A percentile compares a stretch with the other conserved stretches of the same genome.
Conservation (phyloP, 768 basidiomycete species). For the Cyclocybe aegerita region DNA sequence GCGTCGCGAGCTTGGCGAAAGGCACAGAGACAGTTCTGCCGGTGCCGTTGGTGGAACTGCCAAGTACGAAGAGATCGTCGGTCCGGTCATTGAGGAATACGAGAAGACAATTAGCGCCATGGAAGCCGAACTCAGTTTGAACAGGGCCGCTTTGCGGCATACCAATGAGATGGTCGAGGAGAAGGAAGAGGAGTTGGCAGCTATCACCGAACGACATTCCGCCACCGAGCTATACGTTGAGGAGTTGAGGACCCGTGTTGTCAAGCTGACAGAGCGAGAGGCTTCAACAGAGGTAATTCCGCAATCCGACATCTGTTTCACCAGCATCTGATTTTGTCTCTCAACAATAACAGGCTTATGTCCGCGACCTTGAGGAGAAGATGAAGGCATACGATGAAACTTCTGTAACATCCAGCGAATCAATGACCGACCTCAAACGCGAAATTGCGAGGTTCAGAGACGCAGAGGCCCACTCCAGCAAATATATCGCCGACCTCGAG, state of each 20-base stretch:
- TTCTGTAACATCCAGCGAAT: conserved; percentile 71
- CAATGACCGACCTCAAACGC: conserved; percentile 78
- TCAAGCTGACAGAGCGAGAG: conserved; percentile 86
- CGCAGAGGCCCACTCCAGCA: conserved; percentile 62
- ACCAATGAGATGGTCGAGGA: conserved; percentile 93
- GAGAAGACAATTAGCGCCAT: conserved; percentile 95
- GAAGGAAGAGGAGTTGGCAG: conserved; percentile 78
- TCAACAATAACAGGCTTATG: conserved; percentile 65
- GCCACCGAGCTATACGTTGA: conserved; percentile 86
- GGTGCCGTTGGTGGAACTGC: conserved; percentile 69
- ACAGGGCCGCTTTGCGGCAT: conserved; percentile 81
- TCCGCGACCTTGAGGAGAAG: conserved; percentile 91
- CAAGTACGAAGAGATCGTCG: conserved; percentile 91
- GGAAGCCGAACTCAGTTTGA: conserved; percentile 89
- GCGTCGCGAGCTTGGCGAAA: conserved; percentile 76
- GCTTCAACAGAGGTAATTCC: conserved; percentile 79
- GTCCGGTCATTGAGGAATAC: conserved; percentile 98
- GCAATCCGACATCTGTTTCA: conserved; percentile 15
- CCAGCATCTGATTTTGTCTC: conserved; percentile 9
- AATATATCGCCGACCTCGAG: conserved; percentile 89
- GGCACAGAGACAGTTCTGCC: conserved; percentile 55
- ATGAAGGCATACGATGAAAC: conserved; percentile 85
- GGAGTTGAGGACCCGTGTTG: conserved; percentile 77
- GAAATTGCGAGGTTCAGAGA: conserved; percentile 82
- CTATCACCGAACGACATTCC: conserved; percentile 65